A percentile compares a stretch with the other conserved stretches of the same genome.
These are phyloP conservation scores for Starmera quercuum DNA, from an alignment of 805 yeast genomes.

Conservation along the genomic window DNA sequence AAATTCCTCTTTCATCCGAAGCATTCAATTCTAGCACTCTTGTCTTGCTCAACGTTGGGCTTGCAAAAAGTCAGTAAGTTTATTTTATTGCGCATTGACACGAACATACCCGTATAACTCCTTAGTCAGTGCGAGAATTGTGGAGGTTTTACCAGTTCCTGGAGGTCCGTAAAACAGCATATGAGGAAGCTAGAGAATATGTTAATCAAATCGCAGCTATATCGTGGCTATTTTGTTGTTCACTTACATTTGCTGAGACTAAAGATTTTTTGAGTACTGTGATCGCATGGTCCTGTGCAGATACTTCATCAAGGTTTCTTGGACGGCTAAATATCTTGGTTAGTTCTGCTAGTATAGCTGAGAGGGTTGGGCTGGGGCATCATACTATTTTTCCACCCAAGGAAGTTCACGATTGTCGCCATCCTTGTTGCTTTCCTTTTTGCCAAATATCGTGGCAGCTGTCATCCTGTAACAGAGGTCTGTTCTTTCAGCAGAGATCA, in stretches of 20 bases:
- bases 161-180: constrained; percentile 93
- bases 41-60: constrained; percentile 52
- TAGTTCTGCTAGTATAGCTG: neutral
- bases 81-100: neutral
- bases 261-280: constrained; percentile 73
- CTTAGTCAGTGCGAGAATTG: constrained; percentile 74
- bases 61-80: neutral
- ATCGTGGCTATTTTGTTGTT: no score
- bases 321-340: constrained; percentile 53
- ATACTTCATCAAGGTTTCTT: constrained; percentile 71
- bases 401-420: constrained; percentile 1
- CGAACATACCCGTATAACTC: constrained; percentile 54
- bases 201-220: no score
- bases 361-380: neutral
- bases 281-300: constrained; percentile 89
- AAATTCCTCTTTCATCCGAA: constrained; percentile 86
- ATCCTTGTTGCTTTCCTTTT: neutral
- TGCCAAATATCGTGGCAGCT: neutral
- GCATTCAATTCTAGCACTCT: constrained; percentile 83
- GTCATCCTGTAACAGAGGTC: no score
- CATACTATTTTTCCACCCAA: constrained; percentile 5
- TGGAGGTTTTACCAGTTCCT: constrained; percentile 89
- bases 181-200: constrained; percentile 62
- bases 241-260: constrained; percentile 54
- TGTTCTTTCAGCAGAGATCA: no score